phyloP scores from a whole-genome alignment of 1,284 basidiomycete species.

The Cryptococcus hybrid region DNA sequence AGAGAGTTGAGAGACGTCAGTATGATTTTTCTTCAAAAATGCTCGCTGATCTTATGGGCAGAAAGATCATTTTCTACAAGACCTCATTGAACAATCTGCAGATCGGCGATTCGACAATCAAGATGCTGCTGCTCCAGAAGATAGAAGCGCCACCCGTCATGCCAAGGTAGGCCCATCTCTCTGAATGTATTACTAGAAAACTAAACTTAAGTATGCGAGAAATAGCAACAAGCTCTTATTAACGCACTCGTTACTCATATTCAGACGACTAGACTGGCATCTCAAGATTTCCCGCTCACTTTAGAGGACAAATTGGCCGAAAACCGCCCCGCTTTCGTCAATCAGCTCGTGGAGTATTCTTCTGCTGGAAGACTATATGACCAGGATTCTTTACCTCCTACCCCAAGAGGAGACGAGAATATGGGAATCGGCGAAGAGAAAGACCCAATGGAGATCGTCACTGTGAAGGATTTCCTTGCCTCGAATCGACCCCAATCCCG shows the following conservation, averaged over 20 bases:
- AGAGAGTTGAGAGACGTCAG: slow-evolving; percentile 31
- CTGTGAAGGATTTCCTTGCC: slow-evolving; percentile 25
- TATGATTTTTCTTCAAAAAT: not conserved
- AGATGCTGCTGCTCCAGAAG: slow-evolving; percentile 16
- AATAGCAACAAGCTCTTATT: slow-evolving; percentile 22
- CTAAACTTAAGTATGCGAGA: not conserved
- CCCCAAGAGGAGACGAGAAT: slow-evolving; percentile 7
- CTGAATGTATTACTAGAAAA: not conserved
- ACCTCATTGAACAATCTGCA: slow-evolving; percentile 21
- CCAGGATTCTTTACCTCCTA: slow-evolving; percentile 30
- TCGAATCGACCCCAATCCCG: not conserved
- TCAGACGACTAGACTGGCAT: slow-evolving; percentile 14
- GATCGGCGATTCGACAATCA: slow-evolving; percentile 21
- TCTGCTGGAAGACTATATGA: slow-evolving; percentile 23
- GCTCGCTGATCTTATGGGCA: slow-evolving; percentile 2
- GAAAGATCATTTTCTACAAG: slow-evolving; percentile 25
- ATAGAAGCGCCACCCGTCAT: not conserved
- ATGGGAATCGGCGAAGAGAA: not conserved
- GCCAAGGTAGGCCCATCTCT: not conserved
- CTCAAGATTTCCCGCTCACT: slow-evolving; percentile 26
- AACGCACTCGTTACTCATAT: slow-evolving; percentile 14
- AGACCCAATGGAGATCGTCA: slow-evolving; percentile 30
- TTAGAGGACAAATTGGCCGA: slow-evolving; percentile 14
- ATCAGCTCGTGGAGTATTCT: slow-evolving; percentile 18
- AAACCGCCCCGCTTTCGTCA: slow-evolving; percentile 19